phyloP scores from a whole-genome alignment of 495 filamentous ascomycete species.

The Bacidia gigantensis region DNA sequence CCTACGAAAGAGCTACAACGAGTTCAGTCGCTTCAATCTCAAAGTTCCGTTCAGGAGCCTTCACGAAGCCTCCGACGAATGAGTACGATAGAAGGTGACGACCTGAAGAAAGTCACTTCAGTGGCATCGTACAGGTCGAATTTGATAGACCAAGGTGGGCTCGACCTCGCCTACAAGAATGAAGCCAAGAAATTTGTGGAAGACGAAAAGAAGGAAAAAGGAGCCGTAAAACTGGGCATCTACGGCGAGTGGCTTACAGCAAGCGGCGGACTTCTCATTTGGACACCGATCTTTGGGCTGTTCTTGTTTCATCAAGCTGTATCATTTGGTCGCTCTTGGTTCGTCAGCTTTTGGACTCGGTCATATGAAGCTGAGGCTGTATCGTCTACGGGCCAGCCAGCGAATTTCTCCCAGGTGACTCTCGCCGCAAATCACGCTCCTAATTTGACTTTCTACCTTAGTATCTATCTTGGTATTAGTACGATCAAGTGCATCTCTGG shows the following conservation, averaged over 20 bases:
- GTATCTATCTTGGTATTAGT: constrained; percentile 16
- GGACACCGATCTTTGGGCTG: neutral
- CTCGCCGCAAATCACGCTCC: neutral
- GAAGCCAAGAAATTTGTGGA: constrained; percentile 16
- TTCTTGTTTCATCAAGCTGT: neutral
- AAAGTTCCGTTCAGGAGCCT: neutral
- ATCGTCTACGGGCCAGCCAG: constrained; percentile 16
- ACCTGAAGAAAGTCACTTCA: constrained; percentile 28
- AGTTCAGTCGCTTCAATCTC: neutral
- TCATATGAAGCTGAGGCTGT: constrained; percentile 15
- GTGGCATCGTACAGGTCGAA: constrained; percentile 19
- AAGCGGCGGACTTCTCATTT: neutral
- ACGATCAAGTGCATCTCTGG: constrained; percentile 18
- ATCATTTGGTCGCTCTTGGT: constrained; percentile 2
- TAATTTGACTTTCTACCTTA: neutral
- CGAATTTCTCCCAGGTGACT: constrained; percentile 23
- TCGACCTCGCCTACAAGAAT: constrained; percentile 6
- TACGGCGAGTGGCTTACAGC: neutral
- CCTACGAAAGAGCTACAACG: constrained; percentile 37
- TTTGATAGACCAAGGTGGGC: constrained; percentile 10
- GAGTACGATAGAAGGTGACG: neutral
- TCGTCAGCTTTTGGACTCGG: constrained; percentile 9
- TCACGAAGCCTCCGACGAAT: neutral
- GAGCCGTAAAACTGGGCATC: neutral
- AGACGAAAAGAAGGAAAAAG: neutral